Conservation (phyloP, 257 asterid species). For the Sherardia arvensis region DNA sequence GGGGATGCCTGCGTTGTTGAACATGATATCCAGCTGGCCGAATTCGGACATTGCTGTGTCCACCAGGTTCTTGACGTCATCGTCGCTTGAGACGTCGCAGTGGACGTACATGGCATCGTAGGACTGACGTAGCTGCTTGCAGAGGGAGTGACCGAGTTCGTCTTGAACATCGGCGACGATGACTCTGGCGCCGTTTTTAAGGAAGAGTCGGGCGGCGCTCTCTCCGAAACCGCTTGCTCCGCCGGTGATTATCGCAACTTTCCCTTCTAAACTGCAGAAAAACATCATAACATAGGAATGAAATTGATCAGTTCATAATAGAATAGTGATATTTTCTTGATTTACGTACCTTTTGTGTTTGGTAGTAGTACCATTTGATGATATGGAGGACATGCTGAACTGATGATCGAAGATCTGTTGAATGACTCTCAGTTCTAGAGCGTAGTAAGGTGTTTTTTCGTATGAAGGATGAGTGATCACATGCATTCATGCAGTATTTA, state of each 20-base stretch:
- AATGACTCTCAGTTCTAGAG: neutral
- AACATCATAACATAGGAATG: neutral
- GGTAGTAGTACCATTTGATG: constrained; percentile 8
- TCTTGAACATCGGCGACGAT: constrained; percentile 75
- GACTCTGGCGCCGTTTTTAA: constrained; percentile 59
- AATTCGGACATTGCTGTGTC: constrained; percentile 32
- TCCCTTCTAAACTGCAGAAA: constrained; percentile 49
- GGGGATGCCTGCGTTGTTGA: constrained; percentile 70
- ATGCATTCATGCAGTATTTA: neutral
- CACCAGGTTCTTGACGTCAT: constrained; percentile 30
- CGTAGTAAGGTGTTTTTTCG: neutral
- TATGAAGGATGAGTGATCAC: neutral
- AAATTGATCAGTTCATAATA: too few relatives aligned
- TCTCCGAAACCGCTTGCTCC: constrained; percentile 90
- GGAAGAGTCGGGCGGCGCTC: constrained; percentile 53
- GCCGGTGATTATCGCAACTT: constrained; percentile 74
- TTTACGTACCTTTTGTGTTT: constrained; percentile 15
- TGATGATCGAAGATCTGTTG: neutral
- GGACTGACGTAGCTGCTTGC: constrained; percentile 23
- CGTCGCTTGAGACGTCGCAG: constrained; percentile 53
- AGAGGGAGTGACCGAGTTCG: constrained; percentile 31
- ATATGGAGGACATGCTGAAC: neutral
- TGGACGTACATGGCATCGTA: constrained; percentile 45
- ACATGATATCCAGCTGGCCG: constrained; percentile 67
- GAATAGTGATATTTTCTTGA: neutral